A percentile compares a stretch with the other conserved stretches of the same genome.
These are phyloP conservation scores for Russula olivacea DNA, from an alignment of 768 basidiomycete species.

Conservation along the genomic window DNA sequence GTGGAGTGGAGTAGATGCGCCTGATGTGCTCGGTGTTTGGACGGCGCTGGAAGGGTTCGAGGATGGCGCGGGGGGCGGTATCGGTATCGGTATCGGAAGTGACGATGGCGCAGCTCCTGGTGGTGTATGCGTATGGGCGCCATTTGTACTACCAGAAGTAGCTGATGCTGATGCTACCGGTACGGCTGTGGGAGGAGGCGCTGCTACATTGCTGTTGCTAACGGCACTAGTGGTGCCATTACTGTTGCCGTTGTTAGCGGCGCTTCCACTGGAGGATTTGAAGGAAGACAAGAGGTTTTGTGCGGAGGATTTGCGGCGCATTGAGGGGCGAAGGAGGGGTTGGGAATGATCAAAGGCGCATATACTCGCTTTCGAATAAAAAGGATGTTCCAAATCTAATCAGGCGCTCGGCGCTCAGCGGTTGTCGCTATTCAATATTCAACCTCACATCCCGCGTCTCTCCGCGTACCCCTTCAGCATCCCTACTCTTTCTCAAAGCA, in stretches of 20 bases:
- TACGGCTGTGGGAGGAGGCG: background rate
- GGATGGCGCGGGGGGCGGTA: background rate
- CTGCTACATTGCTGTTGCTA: background rate
- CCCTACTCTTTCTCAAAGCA: constrained; percentile 45
- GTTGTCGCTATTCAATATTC: no score
- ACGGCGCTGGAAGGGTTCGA: constrained; percentile 19
- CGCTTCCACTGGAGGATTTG: constrained; percentile 35
- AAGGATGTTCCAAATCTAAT: no score
- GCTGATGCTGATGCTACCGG: background rate
- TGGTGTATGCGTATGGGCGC: background rate
- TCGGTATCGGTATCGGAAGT: background rate
- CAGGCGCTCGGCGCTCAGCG: no score
- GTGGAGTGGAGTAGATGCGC: constrained; percentile 26
- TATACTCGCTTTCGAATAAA: no score
- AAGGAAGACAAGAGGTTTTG: constrained; percentile 78
- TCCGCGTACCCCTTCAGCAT: no score
- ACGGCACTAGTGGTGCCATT: background rate
- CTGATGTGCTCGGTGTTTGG: constrained; percentile 26
- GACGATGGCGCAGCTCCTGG: background rate
- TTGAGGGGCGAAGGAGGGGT: constrained; percentile 43
- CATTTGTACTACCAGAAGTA: background rate
- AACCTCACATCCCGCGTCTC: no score
- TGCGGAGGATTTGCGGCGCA: constrained; percentile 82
- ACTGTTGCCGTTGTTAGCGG: background rate
- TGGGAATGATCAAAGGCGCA: background rate